Percentiles rank a stretch among this genome's conserved stretches.
phyloP scores from a whole-genome alignment of 2,329 filamentous ascomycete species.

The Mycocentrospora acerina region DNA sequence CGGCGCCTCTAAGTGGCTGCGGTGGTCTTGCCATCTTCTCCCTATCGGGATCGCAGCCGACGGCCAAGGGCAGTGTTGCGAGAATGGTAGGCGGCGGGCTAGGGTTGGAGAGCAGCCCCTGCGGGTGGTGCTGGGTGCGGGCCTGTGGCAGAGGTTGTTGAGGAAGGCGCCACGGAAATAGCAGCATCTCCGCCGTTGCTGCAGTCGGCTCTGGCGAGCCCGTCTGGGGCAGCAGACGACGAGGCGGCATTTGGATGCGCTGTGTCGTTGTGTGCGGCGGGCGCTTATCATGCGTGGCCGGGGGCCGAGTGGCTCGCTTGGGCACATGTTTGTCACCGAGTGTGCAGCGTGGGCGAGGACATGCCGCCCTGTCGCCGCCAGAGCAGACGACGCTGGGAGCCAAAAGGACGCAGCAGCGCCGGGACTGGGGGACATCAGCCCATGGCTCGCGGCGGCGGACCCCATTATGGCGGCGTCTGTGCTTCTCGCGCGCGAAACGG shows the following conservation, averaged over 20 bases:
- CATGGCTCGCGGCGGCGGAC: too few relatives aligned
- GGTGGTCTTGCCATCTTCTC: constrained; percentile 38
- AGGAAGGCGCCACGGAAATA: constrained; percentile 17
- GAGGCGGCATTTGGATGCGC: constrained; percentile 16
- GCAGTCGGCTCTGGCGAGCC: constrained; percentile 10
- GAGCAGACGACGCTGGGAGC: too few relatives aligned
- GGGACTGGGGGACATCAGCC: too few relatives aligned
- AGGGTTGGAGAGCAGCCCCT: constrained; percentile 29
- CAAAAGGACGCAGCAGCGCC: too few relatives aligned
- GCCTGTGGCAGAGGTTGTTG: too few relatives aligned
- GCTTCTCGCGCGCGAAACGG: constrained; percentile 26
- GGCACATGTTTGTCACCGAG: constrained; percentile 27
- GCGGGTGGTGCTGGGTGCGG: constrained; percentile 10
- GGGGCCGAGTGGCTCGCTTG: constrained; percentile 28
- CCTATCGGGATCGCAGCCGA: constrained; percentile 40
- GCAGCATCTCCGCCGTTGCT: constrained; percentile 15
- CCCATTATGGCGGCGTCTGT: constrained; percentile 29
- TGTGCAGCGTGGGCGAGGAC: too few relatives aligned
- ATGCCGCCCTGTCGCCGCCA: constrained; percentile 12
- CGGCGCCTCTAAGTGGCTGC: constrained; percentile 33
- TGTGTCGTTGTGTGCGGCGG: constrained; percentile 20
- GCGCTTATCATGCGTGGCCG: not conserved
- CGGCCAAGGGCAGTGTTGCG: constrained; percentile 30
- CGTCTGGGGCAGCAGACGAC: constrained; percentile 11
- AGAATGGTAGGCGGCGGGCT: constrained; percentile 41